phyloP scores from a whole-genome alignment of 2,329 filamentous ascomycete genomes.

The Cladosporium sp. region DNA sequence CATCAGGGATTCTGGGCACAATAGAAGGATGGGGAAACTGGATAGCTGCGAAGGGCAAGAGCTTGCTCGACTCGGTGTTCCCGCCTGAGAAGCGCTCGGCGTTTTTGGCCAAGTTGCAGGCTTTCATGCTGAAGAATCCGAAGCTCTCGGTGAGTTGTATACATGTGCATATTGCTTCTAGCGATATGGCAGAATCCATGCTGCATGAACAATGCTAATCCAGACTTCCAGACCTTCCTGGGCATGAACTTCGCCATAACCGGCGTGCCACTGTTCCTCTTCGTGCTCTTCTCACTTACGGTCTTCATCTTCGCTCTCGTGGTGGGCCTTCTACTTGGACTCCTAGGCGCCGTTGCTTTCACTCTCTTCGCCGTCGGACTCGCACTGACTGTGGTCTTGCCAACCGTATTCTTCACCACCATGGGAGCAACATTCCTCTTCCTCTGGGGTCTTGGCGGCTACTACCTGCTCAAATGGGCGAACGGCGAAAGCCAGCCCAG shows the following conservation, averaged over 20 bases:
- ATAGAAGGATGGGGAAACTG: constrained; percentile 26
- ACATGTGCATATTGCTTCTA: background rate
- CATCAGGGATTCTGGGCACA: constrained; percentile 25
- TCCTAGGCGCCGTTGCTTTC: constrained; percentile 54
- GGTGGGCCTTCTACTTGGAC: constrained; percentile 52
- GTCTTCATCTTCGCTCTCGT: constrained; percentile 60
- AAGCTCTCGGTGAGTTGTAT: constrained; percentile 59
- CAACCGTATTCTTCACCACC: constrained; percentile 63
- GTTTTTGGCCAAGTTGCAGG: constrained; percentile 49
- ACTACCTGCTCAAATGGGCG: constrained; percentile 44
- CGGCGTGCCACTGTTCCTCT: constrained; percentile 64
- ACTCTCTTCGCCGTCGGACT: constrained; percentile 64
- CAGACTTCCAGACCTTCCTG: constrained; percentile 58
- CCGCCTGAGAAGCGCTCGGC: constrained; percentile 58
- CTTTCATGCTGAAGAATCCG: constrained; percentile 62
- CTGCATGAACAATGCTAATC: constrained; percentile 12
- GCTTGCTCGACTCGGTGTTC: constrained; percentile 49
- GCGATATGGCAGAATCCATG: background rate
- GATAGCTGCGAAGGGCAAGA: constrained; percentile 28
- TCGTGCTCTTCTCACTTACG: constrained; percentile 61
- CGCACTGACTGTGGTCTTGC: constrained; percentile 64
- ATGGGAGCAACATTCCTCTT: constrained; percentile 61
- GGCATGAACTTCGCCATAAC: constrained; percentile 61
- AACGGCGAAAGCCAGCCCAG: constrained; percentile 20
- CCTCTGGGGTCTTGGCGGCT: constrained; percentile 62